Percentiles rank a stretch among this genome's conserved stretches.
phyloP scores from a whole-genome alignment of 768 basidiomycete genomes.

The Leucocoprinus birnbaumii region DNA sequence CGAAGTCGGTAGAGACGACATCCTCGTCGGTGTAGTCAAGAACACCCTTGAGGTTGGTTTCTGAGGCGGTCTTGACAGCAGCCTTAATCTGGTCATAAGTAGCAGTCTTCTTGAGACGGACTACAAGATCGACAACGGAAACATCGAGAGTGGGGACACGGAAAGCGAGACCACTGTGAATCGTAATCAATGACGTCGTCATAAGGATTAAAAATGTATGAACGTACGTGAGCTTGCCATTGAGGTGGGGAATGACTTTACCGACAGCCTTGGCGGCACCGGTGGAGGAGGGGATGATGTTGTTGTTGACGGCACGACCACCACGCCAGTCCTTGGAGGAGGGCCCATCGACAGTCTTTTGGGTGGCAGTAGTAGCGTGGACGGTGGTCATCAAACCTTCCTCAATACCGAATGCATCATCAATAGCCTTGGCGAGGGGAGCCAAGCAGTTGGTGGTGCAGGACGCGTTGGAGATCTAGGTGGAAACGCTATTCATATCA shows the following conservation, averaged over 20 bases:
- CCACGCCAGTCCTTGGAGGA: conserved; percentile 98
- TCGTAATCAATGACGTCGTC: conserved; percentile 5
- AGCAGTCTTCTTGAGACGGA: conserved; percentile 82
- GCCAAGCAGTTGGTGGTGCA: conserved; percentile 99
- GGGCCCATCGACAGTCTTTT: conserved; percentile 93
- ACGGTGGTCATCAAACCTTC: conserved; percentile 99
- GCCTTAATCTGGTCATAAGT: conserved; percentile 90
- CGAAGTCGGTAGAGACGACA: conserved; percentile 92
- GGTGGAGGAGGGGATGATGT: conserved; percentile 99
- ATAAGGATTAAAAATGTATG: conserved; percentile 2
- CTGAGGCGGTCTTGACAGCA: conserved; percentile 75
- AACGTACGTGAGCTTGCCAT: conserved; percentile 94
- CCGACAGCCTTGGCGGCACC: conserved; percentile 99
- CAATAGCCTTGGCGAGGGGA: conserved; percentile 96
- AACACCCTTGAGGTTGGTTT: conserved; percentile 68
- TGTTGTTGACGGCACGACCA: conserved; percentile 92
- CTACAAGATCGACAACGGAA: conserved; percentile 97
- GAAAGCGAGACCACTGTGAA: conserved; percentile 83
- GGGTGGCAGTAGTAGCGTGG: conserved; percentile 94
- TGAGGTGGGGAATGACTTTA: conserved; percentile 94
- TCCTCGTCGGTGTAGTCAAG: conserved; percentile 90
- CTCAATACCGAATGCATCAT: conserved; percentile 95
- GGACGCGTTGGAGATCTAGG: conserved; percentile 93
- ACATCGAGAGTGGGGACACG: conserved; percentile 96
- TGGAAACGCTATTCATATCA: not conserved